phyloP scores from a whole-genome alignment of 176 grass and related monocot species.

The Carex myosuroides region DNA sequence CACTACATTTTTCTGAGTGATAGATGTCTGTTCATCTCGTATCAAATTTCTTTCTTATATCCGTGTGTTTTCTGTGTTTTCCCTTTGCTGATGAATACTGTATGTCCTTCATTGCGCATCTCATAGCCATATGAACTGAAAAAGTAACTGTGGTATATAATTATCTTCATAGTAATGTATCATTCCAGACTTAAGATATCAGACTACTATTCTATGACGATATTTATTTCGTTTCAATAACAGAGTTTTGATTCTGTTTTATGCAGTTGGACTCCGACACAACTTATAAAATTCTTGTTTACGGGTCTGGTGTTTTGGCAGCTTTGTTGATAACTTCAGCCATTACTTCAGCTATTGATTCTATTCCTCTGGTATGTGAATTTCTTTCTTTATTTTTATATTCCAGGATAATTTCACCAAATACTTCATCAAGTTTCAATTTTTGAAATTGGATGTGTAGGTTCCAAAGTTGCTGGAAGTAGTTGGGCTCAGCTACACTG shows the following conservation, averaged over 20 bases:
- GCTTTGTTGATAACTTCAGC: conserved; percentile 60
- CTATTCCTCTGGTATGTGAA: conserved; percentile 53
- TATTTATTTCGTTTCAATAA: not conserved
- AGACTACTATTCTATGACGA: not conserved
- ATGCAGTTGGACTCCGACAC: conserved; percentile 56
- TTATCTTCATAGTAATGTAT: not conserved
- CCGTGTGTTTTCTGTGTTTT: too few relatives aligned
- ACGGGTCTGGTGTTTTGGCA: conserved; percentile 46
- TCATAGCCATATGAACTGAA: not conserved
- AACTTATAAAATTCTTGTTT: conserved; percentile 43
- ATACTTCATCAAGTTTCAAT: not conserved
- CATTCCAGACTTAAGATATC: not conserved
- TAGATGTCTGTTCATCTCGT: too few relatives aligned
- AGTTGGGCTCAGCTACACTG: conserved; percentile 71
- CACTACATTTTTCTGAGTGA: too few relatives aligned
- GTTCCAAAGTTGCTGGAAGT: conserved; percentile 89
- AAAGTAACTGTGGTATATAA: not conserved
- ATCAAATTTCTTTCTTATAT: too few relatives aligned
- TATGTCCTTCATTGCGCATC: too few relatives aligned
- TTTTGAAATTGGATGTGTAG: conserved; percentile 23
- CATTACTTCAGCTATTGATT: conserved; percentile 65
- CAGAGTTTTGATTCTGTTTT: conserved; percentile 6
- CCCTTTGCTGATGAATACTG: too few relatives aligned
- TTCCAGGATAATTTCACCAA: not conserved
- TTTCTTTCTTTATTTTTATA: not conserved